These are phyloP conservation scores for Cucurbita maxima DNA, from an alignment of 306 rosid genomes.

Conservation along the genomic window DNA sequence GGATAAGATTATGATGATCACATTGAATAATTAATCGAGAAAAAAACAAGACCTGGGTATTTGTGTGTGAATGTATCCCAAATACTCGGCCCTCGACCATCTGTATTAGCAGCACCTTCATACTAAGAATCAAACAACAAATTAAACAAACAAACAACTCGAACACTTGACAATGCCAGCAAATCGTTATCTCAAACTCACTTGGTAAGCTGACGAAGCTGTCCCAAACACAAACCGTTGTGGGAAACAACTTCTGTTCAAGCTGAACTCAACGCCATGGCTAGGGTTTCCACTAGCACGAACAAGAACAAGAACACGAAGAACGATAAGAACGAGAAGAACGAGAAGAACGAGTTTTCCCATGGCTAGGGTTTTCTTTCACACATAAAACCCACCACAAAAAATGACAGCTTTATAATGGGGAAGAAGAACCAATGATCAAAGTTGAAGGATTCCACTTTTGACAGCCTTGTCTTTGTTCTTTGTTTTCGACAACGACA, in stretches of 20 bases:
- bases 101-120: constrained; percentile 47
- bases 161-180: not conserved
- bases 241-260: constrained; percentile 29
- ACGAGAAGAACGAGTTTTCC: not conserved
- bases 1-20: too few species aligned
- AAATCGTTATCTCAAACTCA: not conserved
- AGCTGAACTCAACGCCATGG: not conserved
- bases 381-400: not conserved
- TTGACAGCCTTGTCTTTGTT: not conserved
- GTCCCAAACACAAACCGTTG: constrained; percentile 29
- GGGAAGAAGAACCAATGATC: too few species aligned
- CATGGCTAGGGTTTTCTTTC: not conserved
- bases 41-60: constrained; percentile 13
- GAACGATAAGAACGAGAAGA: too few species aligned
- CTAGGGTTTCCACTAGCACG: not conserved
- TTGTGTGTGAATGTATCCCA: constrained; percentile 49
- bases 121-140: constrained; percentile 11
- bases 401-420: not conserved
- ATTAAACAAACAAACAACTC: not conserved
- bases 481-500: not conserved
- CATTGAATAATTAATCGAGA: too few species aligned
- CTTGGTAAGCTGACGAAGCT: constrained; percentile 32
- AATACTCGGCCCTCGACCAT: constrained; percentile 35
- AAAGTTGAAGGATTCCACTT: not conserved
- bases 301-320: not conserved